A percentile compares a stretch with the other conserved stretches of the same genome.
phyloP scores from a whole-genome alignment of 1,284 basidiomycete species.

The Meira miltonrushii region DNA sequence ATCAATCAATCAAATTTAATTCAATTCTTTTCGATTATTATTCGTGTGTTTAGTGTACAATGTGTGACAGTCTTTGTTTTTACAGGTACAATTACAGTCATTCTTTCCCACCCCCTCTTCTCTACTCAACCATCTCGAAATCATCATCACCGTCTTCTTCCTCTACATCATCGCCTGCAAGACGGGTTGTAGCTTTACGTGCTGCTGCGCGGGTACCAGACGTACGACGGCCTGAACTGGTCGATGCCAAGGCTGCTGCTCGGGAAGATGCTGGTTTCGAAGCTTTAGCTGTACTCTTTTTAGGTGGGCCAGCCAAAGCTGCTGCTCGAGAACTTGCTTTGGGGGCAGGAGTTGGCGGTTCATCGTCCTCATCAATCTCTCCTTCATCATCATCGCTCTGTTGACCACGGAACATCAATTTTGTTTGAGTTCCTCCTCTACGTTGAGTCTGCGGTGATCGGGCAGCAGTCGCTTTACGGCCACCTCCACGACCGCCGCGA shows the following conservation, averaged over 20 bases:
- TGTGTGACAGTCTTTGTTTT: neutral
- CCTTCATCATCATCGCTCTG: slow-evolving; percentile 10
- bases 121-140: slow-evolving; percentile 26
- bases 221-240: neutral
- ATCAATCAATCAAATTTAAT: neutral
- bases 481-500: neutral
- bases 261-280: neutral
- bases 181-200: slow-evolving; percentile 1
- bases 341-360: neutral
- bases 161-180: slow-evolving; percentile 27
- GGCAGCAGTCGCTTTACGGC: neutral
- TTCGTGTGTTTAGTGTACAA: slow-evolving; percentile 3
- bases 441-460: neutral
- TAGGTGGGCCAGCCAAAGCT: neutral
- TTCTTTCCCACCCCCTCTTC: neutral
- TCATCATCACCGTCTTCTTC: slow-evolving; percentile 31
- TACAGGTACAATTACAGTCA: neutral
- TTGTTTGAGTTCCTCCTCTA: neutral
- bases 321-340: slow-evolving; percentile 1
- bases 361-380: neutral
- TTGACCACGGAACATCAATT: slow-evolving; percentile 2
- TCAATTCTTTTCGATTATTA: neutral
- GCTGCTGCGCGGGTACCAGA: slow-evolving; percentile 7
- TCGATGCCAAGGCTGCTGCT: neutral
- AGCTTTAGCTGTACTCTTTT: neutral